Percentiles rank a stretch among this genome's conserved stretches.
phyloP scores from a whole-genome alignment of 331 rosid species.

The Stylosanthes scabra region DNA sequence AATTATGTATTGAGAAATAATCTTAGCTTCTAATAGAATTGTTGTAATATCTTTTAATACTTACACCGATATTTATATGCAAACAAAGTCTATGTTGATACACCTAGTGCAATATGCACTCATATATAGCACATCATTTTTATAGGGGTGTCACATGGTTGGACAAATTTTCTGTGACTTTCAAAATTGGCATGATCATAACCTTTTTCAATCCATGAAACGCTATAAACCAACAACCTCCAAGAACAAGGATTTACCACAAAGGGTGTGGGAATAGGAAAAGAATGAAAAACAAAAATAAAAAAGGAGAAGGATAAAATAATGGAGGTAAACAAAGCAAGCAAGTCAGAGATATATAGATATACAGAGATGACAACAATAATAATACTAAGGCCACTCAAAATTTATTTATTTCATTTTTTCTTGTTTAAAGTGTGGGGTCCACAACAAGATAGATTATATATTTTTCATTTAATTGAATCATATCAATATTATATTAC shows the following conservation, averaged over 20 bases:
- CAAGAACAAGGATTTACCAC: slow-evolving; percentile 43
- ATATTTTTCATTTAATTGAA: no score
- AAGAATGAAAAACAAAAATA: slow-evolving; percentile 34
- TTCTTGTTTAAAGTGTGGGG: slow-evolving; percentile 33
- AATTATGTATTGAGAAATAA: neutral
- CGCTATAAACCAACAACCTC: slow-evolving; percentile 31
- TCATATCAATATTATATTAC: no score
- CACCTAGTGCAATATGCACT: slow-evolving; percentile 12
- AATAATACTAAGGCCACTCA: slow-evolving; percentile 39
- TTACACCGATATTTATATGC: neutral
- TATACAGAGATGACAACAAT: no score
- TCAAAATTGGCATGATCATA: slow-evolving; percentile 44
- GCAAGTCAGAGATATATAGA: neutral
- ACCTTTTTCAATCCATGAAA: slow-evolving; percentile 23
- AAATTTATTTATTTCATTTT: slow-evolving; percentile 1
- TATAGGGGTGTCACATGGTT: slow-evolving; percentile 46
- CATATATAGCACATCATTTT: slow-evolving; percentile 15
- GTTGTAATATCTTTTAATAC: neutral
- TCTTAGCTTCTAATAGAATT: neutral
- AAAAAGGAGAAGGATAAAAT: neutral
- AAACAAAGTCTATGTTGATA: neutral
- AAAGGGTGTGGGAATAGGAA: slow-evolving; percentile 55
- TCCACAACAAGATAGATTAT: neutral
- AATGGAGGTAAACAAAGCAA: slow-evolving; percentile 28
- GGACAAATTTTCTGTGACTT: slow-evolving; percentile 31